Evolutionary conservation across 2,329 filamentous ascomycete species (phyloP), one percentile per base, ranked within the genome.

Genomic region (Pseudofabraea citricarpa): DNA sequence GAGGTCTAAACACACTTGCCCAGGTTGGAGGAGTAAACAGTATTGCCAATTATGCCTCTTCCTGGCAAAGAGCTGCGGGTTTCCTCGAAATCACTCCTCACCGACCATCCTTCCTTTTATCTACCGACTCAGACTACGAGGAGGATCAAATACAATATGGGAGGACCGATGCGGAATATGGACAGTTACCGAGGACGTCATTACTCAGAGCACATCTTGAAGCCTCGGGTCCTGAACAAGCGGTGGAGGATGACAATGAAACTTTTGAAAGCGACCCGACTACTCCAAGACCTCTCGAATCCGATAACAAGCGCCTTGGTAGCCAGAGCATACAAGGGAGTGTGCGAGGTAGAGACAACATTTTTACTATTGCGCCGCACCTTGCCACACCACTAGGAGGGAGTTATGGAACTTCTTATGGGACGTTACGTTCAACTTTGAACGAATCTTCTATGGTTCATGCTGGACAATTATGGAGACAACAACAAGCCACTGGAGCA

Each of bases 21-120:
- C 83, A 95, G 48, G 83, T 87, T 37, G 93, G 91, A 51, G 91
- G 91, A 40, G 85, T 90, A 48, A 97, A 97, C 71, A 94, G 87
- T 64, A 86, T 97, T 56, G 85, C 93, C 59, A 95, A 90, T 58
- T 97, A 97, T 62, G 87, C 90, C 35, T 80, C 86, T 48, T 95
- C 88, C 56, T 95, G 90, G 86, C 88, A 91, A 65, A 83, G 91
- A 62, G 91, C 91, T 27, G 89, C 90, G 20, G 84, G 77, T 45
- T 97, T 97, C 64, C 78, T 81, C 51, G 90, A 96, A 63, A 87
- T 95, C 54, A 83, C 93, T 24, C 88, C 89, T 5, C 83, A 87
- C 43, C 79, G 83, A 13, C 81, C 83, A 12, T 84, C 87, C 24
- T 89, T 95, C 60, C 72, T 87, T 41, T 76, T 81, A 49, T 74